Percentiles rank a stretch among this genome's conserved stretches.
Conservation (phyloP, 164 flowering plant genomes). For the Stephania yunnanensis region DNA sequence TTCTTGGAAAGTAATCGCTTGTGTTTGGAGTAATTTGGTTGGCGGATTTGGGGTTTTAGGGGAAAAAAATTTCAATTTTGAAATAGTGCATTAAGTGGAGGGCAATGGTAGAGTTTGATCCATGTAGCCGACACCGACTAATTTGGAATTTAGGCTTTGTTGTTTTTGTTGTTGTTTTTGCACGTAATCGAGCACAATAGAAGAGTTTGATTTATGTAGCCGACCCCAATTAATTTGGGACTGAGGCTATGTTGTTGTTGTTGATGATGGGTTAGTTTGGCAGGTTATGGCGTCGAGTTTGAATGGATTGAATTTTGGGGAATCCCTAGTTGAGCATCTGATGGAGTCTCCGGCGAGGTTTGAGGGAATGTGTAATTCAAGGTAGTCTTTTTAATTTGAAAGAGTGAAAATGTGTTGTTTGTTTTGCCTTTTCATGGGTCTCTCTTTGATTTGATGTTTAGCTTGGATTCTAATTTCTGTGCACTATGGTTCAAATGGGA, state of each 20-base stretch:
- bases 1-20: too few relatives aligned
- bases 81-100: background rate
- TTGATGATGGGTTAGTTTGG: background rate
- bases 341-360: constrained; percentile 82
- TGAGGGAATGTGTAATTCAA: constrained; percentile 43
- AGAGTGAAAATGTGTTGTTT: background rate
- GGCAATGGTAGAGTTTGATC: background rate
- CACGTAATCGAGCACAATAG: background rate
- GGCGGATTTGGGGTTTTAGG: background rate
- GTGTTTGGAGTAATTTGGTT: background rate
- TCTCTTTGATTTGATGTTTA: background rate
- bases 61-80: background rate
- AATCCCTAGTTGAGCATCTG: constrained; percentile 49
- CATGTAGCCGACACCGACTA: too few relatives aligned
- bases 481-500: background rate
- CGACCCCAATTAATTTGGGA: too few relatives aligned
- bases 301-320: constrained; percentile 77
- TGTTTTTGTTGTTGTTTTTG: background rate
- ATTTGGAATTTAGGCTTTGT: too few relatives aligned
- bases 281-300: constrained; percentile 60
- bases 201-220: background rate
- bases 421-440: background rate
- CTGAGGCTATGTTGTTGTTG: background rate
- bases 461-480: background rate
- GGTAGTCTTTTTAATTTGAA: constrained; percentile 23